Base-by-base conservation (phyloP, 768 basidiomycete genomes). In the Baorangia bicolor region DNA sequence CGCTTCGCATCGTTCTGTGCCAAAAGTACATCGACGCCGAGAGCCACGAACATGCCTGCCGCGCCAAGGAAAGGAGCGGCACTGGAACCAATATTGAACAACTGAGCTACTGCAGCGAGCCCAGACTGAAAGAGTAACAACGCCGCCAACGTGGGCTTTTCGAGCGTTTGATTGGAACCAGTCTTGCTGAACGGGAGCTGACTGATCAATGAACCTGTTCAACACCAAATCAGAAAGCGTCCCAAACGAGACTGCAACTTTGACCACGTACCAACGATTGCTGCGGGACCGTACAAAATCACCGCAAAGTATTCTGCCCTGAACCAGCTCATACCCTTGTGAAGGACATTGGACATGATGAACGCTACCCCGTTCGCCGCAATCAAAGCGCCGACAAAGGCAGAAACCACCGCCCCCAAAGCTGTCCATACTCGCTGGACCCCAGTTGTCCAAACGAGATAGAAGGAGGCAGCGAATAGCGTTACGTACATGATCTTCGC, bases 291-390 rank as follows among this genome's bases (percentile, higher is more conserved):
- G 64, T 92, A 98, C 21, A 97, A 71, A 21, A 79, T 65, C 10
- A 95, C 59, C 2, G 81, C 78, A 11, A 79, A 78, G 60, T 85
- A 79, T 57, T 91, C 90, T 39, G 77, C 81, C 16, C 81, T 77
- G 71, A 92, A 97, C 94, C 94, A 98, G 63, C 89, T 90, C 82
- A 96, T 82, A 0, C 83, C 79, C 69, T 82, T 87, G 9, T 81
- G 78, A 21, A 93, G 68, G 1, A 83, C 80, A 5, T 69, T 66
- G 27, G 73, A 69, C 85, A 96, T 88, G 13, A 91, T 54, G 2
- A 84, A 65, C 0, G 95, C 96, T 1, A 90, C 78, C 1, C 79
- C 55, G 60, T 96, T 94, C 1, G 90, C 85, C 1, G 78, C 74
- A 1, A 88, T 48, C 4, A 92, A 31, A 0, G 86, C 81, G 0